Evolutionary conservation across 2,329 filamentous ascomycete genomes (phyloP), one percentile per base, ranked within the genome.

Genomic region (Penicillium crustosum): DNA sequence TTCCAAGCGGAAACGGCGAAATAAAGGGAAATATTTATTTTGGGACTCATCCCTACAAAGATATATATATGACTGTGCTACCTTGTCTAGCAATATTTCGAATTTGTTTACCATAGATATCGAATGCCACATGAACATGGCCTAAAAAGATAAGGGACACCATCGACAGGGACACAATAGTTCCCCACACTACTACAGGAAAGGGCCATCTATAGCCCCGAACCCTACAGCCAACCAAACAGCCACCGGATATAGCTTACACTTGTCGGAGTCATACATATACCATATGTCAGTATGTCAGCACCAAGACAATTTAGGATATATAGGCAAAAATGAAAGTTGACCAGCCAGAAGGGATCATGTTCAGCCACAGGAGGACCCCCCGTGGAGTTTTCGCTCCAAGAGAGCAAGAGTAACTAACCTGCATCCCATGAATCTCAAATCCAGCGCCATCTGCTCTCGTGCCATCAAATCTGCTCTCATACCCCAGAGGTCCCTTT

Each of bases 401-500:
- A 27, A 10, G 21, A 25, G 41, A 29, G 23, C 9, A 29, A 29
- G 9, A 44, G 17, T 44, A 17, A 23, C 23, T n/a, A 23, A 10
- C 13, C 10, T 17, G 12, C 12, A 15, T 6, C 6, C 7, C 2
- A 9, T 4, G 15, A 25, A 25, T 17, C 13, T 43, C 2, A 25
- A 43, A 15, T 6, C 3, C 19, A 17, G 2, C 9, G 21, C 13
- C 13, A 27, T 9, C 23, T 44, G 23, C 23, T 17, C 15, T 15
- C 27, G 25, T 41, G 19, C 25, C 25, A 19, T 2, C 6, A 5
- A 29, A 31, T 15, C 9, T 19, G 17, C 15, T 4, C 7, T 8
- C 42, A 13, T 19, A 1, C 6, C 9, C 3, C 2, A 2, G 6
- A 29, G 2, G 5, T 1, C 12, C 1, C 7, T 13, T 7, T 2